phyloP scores from a whole-genome alignment of 2,329 filamentous ascomycete genomes.

The Beauveria scarabaeidicola region DNA sequence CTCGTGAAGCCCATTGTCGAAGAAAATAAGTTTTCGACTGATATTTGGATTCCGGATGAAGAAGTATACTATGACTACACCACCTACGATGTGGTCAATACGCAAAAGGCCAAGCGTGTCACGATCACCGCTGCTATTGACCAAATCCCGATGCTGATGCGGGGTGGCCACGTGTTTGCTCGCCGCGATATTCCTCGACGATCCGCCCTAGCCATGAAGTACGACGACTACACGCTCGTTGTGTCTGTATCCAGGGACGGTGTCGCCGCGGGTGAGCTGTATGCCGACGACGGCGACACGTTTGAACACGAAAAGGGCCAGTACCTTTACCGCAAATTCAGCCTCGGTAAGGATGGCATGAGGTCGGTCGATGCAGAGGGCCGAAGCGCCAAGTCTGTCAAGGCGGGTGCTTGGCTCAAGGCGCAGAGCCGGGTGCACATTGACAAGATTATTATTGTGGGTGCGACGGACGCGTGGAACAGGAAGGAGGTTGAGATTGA shows the following conservation, averaged over 20 bases:
- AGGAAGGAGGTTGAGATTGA: conserved; percentile 52
- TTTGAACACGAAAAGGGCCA: conserved; percentile 82
- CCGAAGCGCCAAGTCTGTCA: conserved; percentile 42
- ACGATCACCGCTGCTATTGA: conserved; percentile 72
- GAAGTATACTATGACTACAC: conserved; percentile 96
- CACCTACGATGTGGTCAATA: conserved; percentile 65
- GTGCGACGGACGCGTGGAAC: conserved; percentile 64
- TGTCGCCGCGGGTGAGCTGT: conserved; percentile 68
- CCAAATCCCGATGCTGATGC: conserved; percentile 83
- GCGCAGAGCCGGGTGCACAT: conserved; percentile 68
- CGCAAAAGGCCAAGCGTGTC: conserved; percentile 60
- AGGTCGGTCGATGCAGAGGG: conserved; percentile 58
- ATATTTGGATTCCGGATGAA: conserved; percentile 81
- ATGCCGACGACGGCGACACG: conserved; percentile 87
- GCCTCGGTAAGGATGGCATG: conserved; percentile 53
- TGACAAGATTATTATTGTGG: conserved; percentile 78
- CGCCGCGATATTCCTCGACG: conserved; percentile 82
- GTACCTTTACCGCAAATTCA: conserved; percentile 79
- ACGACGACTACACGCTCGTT: conserved; percentile 89
- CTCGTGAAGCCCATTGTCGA: conserved; percentile 86
- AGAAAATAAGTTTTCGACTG: conserved; percentile 61
- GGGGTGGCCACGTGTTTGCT: conserved; percentile 83
- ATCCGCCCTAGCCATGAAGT: conserved; percentile 82
- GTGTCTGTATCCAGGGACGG: conserved; percentile 54
- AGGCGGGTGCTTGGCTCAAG: conserved; percentile 65